Conservation (phyloP, 2,329 filamentous ascomycete genomes). For the Colletotrichum sp. region DNA sequence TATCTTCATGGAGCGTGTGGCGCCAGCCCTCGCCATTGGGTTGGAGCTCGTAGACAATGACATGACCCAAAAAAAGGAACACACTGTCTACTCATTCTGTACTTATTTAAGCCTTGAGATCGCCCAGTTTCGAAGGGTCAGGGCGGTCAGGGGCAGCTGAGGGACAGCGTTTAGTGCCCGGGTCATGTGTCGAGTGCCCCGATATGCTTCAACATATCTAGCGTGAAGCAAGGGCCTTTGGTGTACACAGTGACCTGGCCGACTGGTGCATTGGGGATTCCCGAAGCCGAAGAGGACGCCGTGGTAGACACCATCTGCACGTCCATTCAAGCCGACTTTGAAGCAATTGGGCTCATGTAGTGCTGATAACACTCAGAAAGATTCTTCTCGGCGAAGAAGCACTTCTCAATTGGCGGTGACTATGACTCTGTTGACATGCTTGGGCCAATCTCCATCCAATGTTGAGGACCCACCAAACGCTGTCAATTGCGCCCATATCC, state of each 20-base stretch:
- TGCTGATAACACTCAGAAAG: not conserved
- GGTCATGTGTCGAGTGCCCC: slow-evolving; percentile 40
- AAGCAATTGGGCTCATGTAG: not conserved
- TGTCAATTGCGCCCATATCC: not conserved
- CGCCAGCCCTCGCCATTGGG: not conserved
- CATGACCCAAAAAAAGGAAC: not conserved
- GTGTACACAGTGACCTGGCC: slow-evolving; percentile 46
- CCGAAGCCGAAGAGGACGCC: slow-evolving; percentile 29
- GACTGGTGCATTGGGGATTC: slow-evolving; percentile 41
- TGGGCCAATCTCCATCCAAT: not conserved
- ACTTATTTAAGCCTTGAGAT: not conserved
- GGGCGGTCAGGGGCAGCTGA: not conserved
- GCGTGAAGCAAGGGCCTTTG: slow-evolving; percentile 41
- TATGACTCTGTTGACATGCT: not conserved
- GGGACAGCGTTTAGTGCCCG: not conserved
- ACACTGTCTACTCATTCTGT: not conserved
- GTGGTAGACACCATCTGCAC: slow-evolving; percentile 17
- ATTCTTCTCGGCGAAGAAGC: not conserved
- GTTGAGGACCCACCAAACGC: not conserved
- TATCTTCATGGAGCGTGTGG: not conserved
- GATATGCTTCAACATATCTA: slow-evolving; percentile 45
- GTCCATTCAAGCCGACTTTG: slow-evolving; percentile 10
- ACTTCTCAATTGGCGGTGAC: not conserved
- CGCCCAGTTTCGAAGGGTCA: not conserved
- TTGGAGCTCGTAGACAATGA: not conserved